phyloP scores from a whole-genome alignment of 140 eudicot genomes.

The Flaveria floridana region DNA sequence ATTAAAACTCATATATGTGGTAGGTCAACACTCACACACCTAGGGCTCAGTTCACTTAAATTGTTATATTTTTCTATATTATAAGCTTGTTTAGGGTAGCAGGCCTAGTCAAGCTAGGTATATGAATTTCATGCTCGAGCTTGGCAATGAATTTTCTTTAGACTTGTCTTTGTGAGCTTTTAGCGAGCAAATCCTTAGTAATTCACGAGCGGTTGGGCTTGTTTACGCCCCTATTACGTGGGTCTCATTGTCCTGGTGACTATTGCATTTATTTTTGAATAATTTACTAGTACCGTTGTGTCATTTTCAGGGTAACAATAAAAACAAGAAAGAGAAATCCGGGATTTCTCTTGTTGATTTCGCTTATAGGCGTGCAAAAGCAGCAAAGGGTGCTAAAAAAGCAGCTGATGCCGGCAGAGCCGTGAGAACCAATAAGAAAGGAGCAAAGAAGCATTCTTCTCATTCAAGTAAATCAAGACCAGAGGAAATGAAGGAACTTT shows the following conservation, averaged over 20 bases:
- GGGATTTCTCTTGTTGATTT: slow-evolving; percentile 83
- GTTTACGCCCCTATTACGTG: not conserved
- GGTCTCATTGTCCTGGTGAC: not conserved
- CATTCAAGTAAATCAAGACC: slow-evolving; percentile 61
- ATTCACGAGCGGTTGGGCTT: too few relatives aligned
- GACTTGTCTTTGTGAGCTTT: too few relatives aligned
- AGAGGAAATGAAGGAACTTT: slow-evolving; percentile 84
- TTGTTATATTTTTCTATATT: too few relatives aligned
- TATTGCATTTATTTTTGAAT: not conserved
- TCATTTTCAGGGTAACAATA: slow-evolving; percentile 45
- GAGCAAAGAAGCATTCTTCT: slow-evolving; percentile 47
- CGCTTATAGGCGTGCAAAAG: slow-evolving; percentile 88
- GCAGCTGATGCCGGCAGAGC: slow-evolving; percentile 73
- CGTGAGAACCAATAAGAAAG: slow-evolving; percentile 36
- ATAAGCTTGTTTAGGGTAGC: too few relatives aligned
- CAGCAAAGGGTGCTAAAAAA: slow-evolving; percentile 72
- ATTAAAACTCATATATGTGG: too few relatives aligned
- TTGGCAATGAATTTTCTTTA: not conserved
- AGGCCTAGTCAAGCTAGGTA: too few relatives aligned
- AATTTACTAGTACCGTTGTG: not conserved
- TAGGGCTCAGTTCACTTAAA: too few relatives aligned
- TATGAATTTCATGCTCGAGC: not conserved
- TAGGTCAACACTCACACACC: too few relatives aligned
- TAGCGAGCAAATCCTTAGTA: too few relatives aligned
- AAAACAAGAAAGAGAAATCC: slow-evolving; percentile 55